A percentile compares a stretch with the other conserved stretches of the same genome.
Evolutionary conservation across 306 rosid species (phyloP).

Genomic region (Vigna nakashimae): DNA sequence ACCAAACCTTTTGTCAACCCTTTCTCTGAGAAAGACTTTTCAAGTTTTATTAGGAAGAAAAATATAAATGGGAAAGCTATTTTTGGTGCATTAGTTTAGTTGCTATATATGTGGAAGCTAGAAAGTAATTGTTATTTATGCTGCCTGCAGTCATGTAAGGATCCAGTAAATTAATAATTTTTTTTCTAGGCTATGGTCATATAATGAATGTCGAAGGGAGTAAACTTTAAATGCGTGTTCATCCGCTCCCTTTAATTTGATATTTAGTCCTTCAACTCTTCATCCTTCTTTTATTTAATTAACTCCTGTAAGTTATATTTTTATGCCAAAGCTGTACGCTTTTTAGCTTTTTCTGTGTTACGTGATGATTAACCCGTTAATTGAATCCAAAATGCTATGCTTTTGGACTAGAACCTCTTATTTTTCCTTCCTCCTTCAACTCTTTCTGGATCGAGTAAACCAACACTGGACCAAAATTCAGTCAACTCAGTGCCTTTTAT

Average conservation of each 20-base stretch:
- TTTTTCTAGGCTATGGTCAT: constrained; percentile 8
- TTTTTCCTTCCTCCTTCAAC: neutral
- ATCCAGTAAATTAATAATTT: neutral
- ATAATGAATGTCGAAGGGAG: constrained; percentile 1
- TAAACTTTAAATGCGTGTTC: constrained; percentile 6
- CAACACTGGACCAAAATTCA: neutral
- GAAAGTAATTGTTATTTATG: constrained; percentile 32
- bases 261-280: neutral
- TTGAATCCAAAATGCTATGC: neutral
- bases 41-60: constrained; percentile 15
- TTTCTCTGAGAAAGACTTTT: neutral
- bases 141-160: constrained; percentile 10
- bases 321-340: neutral
- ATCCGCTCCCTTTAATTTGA: neutral
- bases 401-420: neutral
- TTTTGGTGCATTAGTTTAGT: constrained; percentile 26
- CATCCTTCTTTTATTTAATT: neutral
- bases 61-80: neutral
- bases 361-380: neutral
- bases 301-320: neutral
- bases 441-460: neutral
- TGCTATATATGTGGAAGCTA: neutral
- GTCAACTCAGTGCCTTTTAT: neutral
- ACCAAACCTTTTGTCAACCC: constrained; percentile 10
- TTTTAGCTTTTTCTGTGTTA: neutral